Evolutionary conservation across 495 filamentous ascomycete genomes (phyloP), one percentile per base, ranked within the genome.

Genomic region (Apodospora peruviana): DNA sequence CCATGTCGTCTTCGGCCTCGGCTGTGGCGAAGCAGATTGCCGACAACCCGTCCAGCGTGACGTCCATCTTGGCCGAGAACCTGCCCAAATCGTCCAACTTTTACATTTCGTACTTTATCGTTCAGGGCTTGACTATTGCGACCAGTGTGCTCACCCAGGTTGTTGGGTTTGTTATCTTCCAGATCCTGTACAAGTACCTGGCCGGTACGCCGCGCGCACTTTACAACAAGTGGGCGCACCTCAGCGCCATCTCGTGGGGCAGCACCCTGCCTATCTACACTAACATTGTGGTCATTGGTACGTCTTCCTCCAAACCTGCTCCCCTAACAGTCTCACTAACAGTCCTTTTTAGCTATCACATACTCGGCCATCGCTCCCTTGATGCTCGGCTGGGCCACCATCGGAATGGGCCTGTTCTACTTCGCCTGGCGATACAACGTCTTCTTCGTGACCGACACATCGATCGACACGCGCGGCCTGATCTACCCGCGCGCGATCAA

Each of bases 371-470:
- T 97, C 60, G 89, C 93, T 14, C 93, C 93, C 0, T 69, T 97
- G 37, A 86, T 97, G 58, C 72, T 96, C 39, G 88, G 84, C 19
- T 96, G 96, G 67, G 86, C 86, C 27, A 83, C 84, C 17, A 74
- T 96, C 43, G 91, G 88, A 48, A 75, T 97, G 49, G 83, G 78
- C 46, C 73, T 96, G 46, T 88, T 98, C 70, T 96, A 96, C 69
- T 73, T 95, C 40, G 91, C 93, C 46, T 96, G 88, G 79, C 82
- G 90, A 4, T 97, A 98, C 77, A 95, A 98, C 62, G 64, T 97
- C 58, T 78, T 98, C 40, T 98, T 94, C 67, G 89, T 96, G 43
- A 88, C 84, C 43, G 87, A 94, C 59, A 78, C 85, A 23, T 52
- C 75, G 44, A 85, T 96, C 61, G 91, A 98, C 69, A 96, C 93